These are phyloP conservation scores for Phytophthora quininea DNA, from an alignment of 352 stramenopile genomes.

Conservation along the genomic window DNA sequence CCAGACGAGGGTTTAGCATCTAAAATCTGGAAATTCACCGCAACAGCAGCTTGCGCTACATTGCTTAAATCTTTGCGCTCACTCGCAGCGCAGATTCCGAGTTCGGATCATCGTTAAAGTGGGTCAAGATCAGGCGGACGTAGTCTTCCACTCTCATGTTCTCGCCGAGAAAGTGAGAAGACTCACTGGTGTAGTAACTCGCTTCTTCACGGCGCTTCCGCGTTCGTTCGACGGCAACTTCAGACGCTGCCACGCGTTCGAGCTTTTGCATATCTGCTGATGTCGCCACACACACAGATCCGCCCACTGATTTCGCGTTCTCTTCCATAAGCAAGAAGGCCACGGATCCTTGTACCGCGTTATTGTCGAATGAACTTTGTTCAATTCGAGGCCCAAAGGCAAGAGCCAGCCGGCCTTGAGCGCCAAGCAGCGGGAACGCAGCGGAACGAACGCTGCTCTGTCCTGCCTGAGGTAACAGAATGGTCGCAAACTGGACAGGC, in stretches of 20 bases:
- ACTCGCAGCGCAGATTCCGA: conserved; percentile 53
- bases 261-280: conserved; percentile 73
- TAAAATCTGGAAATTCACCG: conserved; percentile 73
- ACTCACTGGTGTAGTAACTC: conserved; percentile 46
- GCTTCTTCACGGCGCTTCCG: conserved; percentile 51
- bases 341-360: conserved; percentile 69
- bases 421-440: conserved; percentile 71
- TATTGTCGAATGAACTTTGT: conserved; percentile 50
- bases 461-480: conserved; percentile 56
- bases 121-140: conserved; percentile 51
- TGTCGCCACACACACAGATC: conserved; percentile 66
- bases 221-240: conserved; percentile 37
- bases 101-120: conserved; percentile 62
- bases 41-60: conserved; percentile 65
- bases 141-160: conserved; percentile 65
- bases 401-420: conserved; percentile 48
- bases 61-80: conserved; percentile 42
- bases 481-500: conserved; percentile 68
- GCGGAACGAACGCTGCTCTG: conserved; percentile 61
- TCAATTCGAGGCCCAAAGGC: conserved; percentile 66
- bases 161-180: conserved; percentile 40
- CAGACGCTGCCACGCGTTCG: conserved; percentile 37
- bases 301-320: conserved; percentile 34
- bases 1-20: conserved; percentile 83
- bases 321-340: conserved; percentile 70